Evolutionary conservation across 2,329 filamentous ascomycete genomes (phyloP), one percentile per base, ranked within the genome.

Genomic region (Plectosphaerella plurivora): DNA sequence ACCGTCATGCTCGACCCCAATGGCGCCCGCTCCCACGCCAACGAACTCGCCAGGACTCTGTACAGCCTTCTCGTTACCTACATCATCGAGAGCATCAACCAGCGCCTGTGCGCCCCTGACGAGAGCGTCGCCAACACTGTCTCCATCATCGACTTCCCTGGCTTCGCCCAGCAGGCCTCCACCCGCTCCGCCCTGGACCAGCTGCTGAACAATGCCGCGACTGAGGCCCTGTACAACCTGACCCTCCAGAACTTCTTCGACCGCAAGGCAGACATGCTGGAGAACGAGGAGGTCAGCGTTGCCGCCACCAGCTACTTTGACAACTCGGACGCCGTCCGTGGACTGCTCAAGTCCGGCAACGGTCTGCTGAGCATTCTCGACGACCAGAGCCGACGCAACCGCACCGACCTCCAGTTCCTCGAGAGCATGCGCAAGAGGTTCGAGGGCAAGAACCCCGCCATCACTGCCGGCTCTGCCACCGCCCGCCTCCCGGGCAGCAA

Each of bases 231-330:
- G 11, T 97, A 97, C 74, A 94, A 97, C 66, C 86, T 96, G 62
- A 92, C 91, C 35, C 78, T 97, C 22, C 92, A 96, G 65, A 95
- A 89, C 68, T 97, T 99, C 73, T 99, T 97, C 68, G 92, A 97
- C 64, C 86, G 87, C 60, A 95, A 94, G 69, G 91, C 92, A 1
- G 93, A 97, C 57, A 83, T 96, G 72, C 79, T 99, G 20, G 94
- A 99, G 65, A 91, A 87, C 2, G 94, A 99, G 68, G 94, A 99
- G 66, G 90, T 99, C 36, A 84, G 79, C 33, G 90, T 99, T 3
- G 82, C 92, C 2, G 87, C 92, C 1, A 97, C 93, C 0, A 96
- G 91, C 73, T 99, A 97, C 70, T 99, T 97, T 61, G 94, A 99
- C 70, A 99, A 97, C 69, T 91, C 89, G 0, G 94, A 97, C 67